Conservation (phyloP, 345 rosid genomes). For the Gossypium longicalyx region DNA sequence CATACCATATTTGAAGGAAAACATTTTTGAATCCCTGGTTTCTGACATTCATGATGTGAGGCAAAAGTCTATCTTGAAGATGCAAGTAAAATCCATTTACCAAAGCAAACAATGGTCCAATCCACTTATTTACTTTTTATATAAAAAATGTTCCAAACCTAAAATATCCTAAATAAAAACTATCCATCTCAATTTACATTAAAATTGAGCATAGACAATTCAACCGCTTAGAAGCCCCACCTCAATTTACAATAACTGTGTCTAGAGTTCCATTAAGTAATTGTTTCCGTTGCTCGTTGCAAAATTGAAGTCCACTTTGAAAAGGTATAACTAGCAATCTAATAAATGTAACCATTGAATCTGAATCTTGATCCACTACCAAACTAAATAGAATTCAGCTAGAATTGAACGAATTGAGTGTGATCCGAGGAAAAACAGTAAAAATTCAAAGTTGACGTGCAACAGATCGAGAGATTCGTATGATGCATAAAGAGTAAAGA, state of each 20-base stretch:
- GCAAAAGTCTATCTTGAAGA: background rate
- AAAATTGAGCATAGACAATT: constrained; percentile 1
- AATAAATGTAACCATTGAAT: background rate
- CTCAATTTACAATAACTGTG: background rate
- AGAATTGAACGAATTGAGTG: background rate
- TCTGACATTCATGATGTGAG: background rate
- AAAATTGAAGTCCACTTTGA: background rate
- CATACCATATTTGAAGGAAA: background rate
- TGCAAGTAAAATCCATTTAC: background rate
- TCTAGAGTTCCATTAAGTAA: background rate
- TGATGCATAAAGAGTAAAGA: background rate
- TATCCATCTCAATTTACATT: background rate
- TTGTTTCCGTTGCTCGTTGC: background rate
- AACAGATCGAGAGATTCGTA: constrained; percentile 1
- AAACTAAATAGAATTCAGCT: background rate
- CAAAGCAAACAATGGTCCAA: background rate
- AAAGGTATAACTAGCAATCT: background rate
- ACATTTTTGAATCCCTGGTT: background rate
- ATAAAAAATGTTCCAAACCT: background rate
- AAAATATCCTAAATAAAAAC: background rate
- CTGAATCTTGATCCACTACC: constrained; percentile 1
- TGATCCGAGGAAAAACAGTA: constrained; percentile 2
- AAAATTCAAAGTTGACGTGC: background rate
- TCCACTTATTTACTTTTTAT: background rate
- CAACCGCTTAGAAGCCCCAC: background rate